phyloP scores from a whole-genome alignment of 306 rosid genomes.

The Psophocarpus tetragonolobus region DNA sequence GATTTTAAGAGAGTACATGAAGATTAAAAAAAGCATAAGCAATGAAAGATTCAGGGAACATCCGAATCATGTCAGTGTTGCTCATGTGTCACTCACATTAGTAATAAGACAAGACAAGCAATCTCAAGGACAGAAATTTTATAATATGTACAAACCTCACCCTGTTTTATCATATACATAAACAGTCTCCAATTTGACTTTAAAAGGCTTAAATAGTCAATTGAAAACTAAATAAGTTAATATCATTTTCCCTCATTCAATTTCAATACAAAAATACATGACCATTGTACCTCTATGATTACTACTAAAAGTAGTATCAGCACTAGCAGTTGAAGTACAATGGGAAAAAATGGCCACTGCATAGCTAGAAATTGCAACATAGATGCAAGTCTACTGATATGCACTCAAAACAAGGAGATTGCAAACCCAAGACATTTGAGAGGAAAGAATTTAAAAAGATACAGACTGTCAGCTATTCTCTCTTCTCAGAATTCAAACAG shows the following conservation, averaged over 20 bases:
- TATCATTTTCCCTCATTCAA: not conserved
- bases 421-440: not conserved
- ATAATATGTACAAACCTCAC: not conserved
- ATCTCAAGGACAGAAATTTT: not conserved
- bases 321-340: not conserved
- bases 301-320: not conserved
- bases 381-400: not conserved
- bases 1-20: not conserved
- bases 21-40: not conserved
- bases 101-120: not conserved
- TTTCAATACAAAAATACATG: not conserved
- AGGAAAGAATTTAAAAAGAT: not conserved
- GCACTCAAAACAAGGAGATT: not conserved
- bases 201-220: not conserved
- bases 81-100: too few relatives aligned
- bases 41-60: not conserved
- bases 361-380: not conserved
- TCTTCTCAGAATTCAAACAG: not conserved
- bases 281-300: not conserved
- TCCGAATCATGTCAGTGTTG: not conserved
- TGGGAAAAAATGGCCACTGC: not conserved
- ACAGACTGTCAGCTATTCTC: not conserved
- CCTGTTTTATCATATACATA: not conserved
- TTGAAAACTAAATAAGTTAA: not conserved
- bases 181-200: not conserved